Evolutionary conservation across 192 early-diverging fungal species (phyloP).

Genomic region (Coemansia sp.): DNA sequence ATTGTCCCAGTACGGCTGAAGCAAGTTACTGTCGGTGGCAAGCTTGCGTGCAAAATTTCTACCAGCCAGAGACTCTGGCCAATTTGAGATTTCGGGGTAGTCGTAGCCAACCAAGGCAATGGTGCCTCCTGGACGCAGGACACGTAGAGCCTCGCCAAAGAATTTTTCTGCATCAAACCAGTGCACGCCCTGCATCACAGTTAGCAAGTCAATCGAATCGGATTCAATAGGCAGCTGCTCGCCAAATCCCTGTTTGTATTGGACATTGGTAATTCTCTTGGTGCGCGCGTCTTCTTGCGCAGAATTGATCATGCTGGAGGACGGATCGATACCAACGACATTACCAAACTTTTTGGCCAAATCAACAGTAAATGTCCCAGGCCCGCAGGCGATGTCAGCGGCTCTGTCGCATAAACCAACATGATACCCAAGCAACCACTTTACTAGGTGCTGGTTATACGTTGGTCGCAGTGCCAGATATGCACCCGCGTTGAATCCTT

Average conservation of each 20-base stretch:
- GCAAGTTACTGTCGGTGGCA: slow-evolving; percentile 10
- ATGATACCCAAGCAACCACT: slow-evolving; percentile 31
- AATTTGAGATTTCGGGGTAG: slow-evolving; percentile 22
- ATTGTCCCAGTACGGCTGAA: slow-evolving; percentile 21
- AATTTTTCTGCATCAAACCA: slow-evolving; percentile 28
- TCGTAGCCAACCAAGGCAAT: slow-evolving; percentile 37
- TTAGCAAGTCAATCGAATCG: slow-evolving; percentile 27
- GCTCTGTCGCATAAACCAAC: slow-evolving; percentile 5
- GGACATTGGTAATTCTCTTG: slow-evolving; percentile 14
- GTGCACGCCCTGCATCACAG: slow-evolving; percentile 44
- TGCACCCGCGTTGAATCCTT: slow-evolving; percentile 30
- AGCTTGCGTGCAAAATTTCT: slow-evolving; percentile 16
- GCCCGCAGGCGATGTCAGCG: slow-evolving; percentile 37
- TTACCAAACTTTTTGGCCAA: slow-evolving; percentile 15
- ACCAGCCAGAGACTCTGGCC: slow-evolving; percentile 18
- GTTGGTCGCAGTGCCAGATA: slow-evolving; percentile 35
- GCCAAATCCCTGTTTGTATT: slow-evolving; percentile 22
- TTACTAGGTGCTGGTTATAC: slow-evolving; percentile 13
- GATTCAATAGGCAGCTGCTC: slow-evolving; percentile 27
- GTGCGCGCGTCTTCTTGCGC: slow-evolving; percentile 13
- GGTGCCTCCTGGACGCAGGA: slow-evolving; percentile 38
- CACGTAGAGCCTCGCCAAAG: slow-evolving; percentile 26
- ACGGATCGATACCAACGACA: slow-evolving; percentile 30
- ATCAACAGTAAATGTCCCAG: slow-evolving; percentile 31
- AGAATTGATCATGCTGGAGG: slow-evolving; percentile 28